These are phyloP conservation scores for Neurospora terricola DNA, from an alignment of 495 filamentous ascomycete species.

Conservation along the genomic window DNA sequence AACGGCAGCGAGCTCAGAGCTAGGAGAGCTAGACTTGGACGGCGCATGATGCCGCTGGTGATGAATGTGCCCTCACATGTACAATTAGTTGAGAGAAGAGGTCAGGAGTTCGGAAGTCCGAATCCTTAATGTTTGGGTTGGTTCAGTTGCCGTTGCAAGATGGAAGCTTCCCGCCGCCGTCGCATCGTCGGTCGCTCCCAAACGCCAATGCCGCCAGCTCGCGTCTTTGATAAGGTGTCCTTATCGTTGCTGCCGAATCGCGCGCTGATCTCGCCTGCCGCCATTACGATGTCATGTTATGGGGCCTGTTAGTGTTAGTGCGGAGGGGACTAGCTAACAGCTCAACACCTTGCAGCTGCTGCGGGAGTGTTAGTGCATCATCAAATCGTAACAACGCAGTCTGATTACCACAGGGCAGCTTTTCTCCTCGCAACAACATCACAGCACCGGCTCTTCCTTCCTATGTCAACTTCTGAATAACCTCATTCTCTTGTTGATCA, in stretches of 20 bases:
- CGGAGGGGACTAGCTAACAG: not conserved
- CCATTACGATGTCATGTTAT: not conserved
- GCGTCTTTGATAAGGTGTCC: constrained; percentile 17
- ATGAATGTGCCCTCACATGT: constrained; percentile 23
- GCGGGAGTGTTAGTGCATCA: not conserved
- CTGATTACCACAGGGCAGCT: not conserved
- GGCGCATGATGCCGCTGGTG: constrained; percentile 40
- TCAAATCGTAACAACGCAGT: not conserved
- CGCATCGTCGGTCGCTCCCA: not conserved
- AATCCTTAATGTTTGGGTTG: not conserved
- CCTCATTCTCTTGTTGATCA: not conserved
- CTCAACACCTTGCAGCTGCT: rapidly evolving
- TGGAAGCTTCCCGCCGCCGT: constrained; percentile 2
- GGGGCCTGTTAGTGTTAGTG: not conserved
- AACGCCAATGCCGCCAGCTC: constrained; percentile 4
- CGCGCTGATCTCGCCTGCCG: not conserved
- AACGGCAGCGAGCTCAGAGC: constrained; percentile 25
- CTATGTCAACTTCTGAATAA: not conserved
- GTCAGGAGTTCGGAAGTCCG: not conserved
- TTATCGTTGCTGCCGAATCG: constrained; percentile 10
- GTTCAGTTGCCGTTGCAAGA: not conserved
- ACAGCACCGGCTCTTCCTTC: not conserved
- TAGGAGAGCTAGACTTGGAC: constrained; percentile 31
- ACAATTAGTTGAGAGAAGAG: not conserved
- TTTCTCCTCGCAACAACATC: not conserved